phyloP scores from a whole-genome alignment of 2,329 filamentous ascomycete genomes.

The Diaporthe amygdali region DNA sequence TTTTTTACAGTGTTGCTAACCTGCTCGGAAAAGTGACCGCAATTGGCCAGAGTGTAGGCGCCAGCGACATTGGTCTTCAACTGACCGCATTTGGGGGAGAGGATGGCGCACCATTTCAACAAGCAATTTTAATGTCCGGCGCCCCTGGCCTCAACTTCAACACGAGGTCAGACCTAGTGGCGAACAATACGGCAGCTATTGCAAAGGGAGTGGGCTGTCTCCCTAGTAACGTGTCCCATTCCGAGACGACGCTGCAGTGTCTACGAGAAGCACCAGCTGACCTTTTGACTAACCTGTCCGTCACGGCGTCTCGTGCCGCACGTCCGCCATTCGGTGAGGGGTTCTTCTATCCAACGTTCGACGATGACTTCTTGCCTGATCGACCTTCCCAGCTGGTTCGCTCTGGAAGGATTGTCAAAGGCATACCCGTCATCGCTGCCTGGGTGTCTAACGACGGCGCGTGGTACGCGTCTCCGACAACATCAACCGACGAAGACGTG shows the following conservation, averaged over 20 bases:
- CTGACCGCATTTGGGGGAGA: conserved; percentile 33
- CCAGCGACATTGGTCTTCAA: conserved; percentile 35
- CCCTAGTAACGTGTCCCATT: neutral
- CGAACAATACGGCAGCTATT: conserved; percentile 31
- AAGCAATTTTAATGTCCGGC: conserved; percentile 38
- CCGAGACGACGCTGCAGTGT: conserved; percentile 30
- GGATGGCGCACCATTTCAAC: conserved; percentile 34
- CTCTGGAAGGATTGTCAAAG: conserved; percentile 30
- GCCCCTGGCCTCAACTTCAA: conserved; percentile 36
- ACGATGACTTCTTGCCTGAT: conserved; percentile 33
- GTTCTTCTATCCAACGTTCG: conserved; percentile 31
- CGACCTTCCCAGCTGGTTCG: conserved; percentile 34
- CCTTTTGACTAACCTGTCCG: conserved; percentile 32
- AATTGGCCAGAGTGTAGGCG: conserved; percentile 37
- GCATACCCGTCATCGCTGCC: conserved; percentile 24
- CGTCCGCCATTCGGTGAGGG: conserved; percentile 29
- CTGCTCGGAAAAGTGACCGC: conserved; percentile 30
- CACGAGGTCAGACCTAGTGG: conserved; percentile 31
- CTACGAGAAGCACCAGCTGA: conserved; percentile 25
- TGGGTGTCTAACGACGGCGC: conserved; percentile 32
- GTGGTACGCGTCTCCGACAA: conserved; percentile 27
- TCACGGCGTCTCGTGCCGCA: conserved; percentile 30
- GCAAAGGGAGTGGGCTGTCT: conserved; percentile 28
- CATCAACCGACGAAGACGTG: conserved; percentile 29
- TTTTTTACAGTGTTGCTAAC: neutral